phyloP scores from a whole-genome alignment of 2,329 filamentous ascomycete species.

The Thielaviopsis musarum region DNA sequence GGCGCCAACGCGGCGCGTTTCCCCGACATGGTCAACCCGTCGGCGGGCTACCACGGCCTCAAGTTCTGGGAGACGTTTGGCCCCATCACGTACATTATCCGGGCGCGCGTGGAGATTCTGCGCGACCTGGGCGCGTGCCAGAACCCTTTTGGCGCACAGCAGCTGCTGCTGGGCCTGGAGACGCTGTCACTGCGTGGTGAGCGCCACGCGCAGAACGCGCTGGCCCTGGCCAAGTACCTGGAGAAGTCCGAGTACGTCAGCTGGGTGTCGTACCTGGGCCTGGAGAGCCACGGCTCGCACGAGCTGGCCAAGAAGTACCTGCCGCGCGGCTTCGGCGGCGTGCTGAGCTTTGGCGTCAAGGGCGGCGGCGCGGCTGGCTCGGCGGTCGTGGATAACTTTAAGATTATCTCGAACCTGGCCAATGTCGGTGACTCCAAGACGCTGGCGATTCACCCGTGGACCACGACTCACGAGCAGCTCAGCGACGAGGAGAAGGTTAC shows the following conservation, averaged over 20 bases:
- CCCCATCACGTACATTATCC: conserved; percentile 62
- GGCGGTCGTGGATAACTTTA: conserved; percentile 84
- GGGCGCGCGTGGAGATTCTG: conserved; percentile 74
- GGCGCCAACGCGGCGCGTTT: conserved; percentile 68
- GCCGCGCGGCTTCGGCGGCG: conserved; percentile 68
- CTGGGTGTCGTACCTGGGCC: conserved; percentile 89
- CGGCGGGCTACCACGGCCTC: conserved; percentile 78
- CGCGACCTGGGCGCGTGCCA: conserved; percentile 70
- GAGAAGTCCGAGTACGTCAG: conserved; percentile 67
- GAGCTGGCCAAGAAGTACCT: conserved; percentile 75
- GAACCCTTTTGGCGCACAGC: conserved; percentile 85
- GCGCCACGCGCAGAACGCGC: conserved; percentile 69
- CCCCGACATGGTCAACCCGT: conserved; percentile 81
- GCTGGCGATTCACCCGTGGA: conserved; percentile 87
- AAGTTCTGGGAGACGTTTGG: conserved; percentile 94
- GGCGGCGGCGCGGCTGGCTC: conserved; percentile 69
- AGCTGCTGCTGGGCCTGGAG: conserved; percentile 76
- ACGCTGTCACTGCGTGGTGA: conserved; percentile 77
- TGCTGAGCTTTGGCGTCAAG: conserved; percentile 86
- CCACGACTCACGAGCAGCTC: conserved; percentile 87
- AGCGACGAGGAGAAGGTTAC: conserved; percentile 61
- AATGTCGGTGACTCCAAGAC: conserved; percentile 96
- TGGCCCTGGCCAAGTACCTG: conserved; percentile 66
- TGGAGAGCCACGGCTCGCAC: conserved; percentile 68
- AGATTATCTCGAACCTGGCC: conserved; percentile 86